phyloP scores from a whole-genome alignment of 345 rosid genomes.

The Streptanthus diversifolius region DNA sequence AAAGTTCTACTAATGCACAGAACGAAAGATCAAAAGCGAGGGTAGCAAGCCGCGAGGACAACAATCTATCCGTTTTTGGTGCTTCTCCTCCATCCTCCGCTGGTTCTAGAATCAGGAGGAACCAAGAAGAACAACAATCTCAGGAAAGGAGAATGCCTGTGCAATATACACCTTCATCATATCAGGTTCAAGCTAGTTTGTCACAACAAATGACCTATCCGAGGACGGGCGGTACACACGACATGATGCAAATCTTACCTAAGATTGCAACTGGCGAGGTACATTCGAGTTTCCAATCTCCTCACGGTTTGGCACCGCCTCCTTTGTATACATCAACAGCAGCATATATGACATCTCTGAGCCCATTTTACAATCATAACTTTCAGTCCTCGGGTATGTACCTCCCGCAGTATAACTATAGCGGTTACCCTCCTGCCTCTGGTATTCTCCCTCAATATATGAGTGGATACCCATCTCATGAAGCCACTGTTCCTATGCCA shows the following conservation, averaged over 20 bases:
- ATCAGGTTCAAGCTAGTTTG: constrained; percentile 42
- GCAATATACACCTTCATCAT: constrained; percentile 40
- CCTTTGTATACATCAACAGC: constrained; percentile 60
- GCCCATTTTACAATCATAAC: constrained; percentile 62
- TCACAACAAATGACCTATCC: constrained; percentile 46
- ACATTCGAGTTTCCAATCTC: constrained; percentile 59
- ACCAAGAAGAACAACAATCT: constrained; percentile 55
- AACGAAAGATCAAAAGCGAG: constrained; percentile 40
- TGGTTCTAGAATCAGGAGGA: constrained; percentile 42
- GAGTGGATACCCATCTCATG: constrained; percentile 70
- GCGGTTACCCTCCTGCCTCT: constrained; percentile 62
- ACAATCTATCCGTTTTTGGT: constrained; percentile 37
- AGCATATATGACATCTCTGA: constrained; percentile 67
- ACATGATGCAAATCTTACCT: constrained; percentile 40
- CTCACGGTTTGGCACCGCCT: constrained; percentile 51
- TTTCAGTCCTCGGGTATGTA: constrained; percentile 65
- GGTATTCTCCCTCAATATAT: constrained; percentile 56
- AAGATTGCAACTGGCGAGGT: constrained; percentile 52
- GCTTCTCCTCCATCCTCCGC: constrained; percentile 37
- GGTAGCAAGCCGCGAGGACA: constrained; percentile 40
- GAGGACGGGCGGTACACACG: constrained; percentile 44
- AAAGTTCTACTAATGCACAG: constrained; percentile 33
- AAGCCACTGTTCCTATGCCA: constrained; percentile 51
- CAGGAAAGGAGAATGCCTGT: constrained; percentile 47
- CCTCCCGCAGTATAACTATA: constrained; percentile 54